These are phyloP conservation scores for Stephanocyclus meneghinianus DNA, from an alignment of 352 stramenopile genomes.

Conservation along the genomic window DNA sequence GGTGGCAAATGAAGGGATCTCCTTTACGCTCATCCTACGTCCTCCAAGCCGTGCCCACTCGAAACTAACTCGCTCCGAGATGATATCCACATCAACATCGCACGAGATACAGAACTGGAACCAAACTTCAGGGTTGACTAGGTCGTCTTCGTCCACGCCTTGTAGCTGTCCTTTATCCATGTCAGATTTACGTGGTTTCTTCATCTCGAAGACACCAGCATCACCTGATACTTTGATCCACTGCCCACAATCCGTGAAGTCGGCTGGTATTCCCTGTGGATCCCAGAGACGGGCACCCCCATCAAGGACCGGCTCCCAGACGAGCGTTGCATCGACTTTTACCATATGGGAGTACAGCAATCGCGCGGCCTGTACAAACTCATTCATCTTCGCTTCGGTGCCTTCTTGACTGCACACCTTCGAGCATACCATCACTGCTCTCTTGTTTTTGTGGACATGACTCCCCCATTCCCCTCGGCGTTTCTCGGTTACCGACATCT, in stretches of 20 bases:
- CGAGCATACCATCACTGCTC: background rate
- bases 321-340: background rate
- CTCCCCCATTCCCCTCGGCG: background rate
- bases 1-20: constrained; percentile 1
- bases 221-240: background rate
- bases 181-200: background rate
- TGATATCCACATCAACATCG: too few relatives aligned
- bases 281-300: background rate
- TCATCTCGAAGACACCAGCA: background rate
- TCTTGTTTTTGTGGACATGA: background rate
- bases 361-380: background rate
- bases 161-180: background rate
- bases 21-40: background rate
- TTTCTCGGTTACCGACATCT: background rate
- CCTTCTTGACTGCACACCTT: background rate
- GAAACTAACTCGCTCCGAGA: background rate
- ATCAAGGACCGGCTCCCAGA: background rate
- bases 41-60: background rate
- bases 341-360: background rate
- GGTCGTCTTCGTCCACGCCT: background rate
- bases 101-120: background rate
- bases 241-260: background rate
- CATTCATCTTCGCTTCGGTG: background rate
- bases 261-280: background rate
- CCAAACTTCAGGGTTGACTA: background rate